Evolutionary conservation across 179 eudicot species (phyloP).

Genomic region (Silene coronaria): DNA sequence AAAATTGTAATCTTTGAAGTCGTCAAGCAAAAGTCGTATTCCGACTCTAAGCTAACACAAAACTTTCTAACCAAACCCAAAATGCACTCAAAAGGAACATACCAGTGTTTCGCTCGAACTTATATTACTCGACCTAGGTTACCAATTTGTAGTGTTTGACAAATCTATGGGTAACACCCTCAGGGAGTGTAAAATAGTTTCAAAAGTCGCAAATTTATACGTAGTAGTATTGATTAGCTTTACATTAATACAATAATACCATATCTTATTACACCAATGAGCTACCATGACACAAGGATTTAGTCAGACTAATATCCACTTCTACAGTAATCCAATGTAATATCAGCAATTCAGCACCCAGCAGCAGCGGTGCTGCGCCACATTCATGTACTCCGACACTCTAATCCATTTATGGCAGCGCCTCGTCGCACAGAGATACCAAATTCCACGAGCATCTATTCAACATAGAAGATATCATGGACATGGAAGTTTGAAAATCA

Average conservation of each 20-base stretch:
- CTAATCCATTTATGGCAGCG: not conserved
- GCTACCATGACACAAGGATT: slow-evolving; percentile 3
- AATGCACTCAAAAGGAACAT: too few relatives aligned
- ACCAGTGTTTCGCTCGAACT: too few relatives aligned
- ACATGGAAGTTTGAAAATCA: not conserved
- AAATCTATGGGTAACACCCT: too few relatives aligned
- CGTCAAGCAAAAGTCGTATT: too few relatives aligned
- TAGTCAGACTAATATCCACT: not conserved
- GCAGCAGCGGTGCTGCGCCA: not conserved
- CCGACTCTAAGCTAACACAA: too few relatives aligned
- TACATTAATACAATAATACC: not conserved
- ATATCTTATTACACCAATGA: not conserved
- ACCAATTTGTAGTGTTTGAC: too few relatives aligned
- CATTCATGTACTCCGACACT: not conserved
- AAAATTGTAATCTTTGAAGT: too few relatives aligned
- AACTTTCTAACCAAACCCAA: too few relatives aligned
- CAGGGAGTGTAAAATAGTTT: not conserved
- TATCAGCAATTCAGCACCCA: too few relatives aligned
- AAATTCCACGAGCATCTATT: not conserved
- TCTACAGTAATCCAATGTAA: not conserved
- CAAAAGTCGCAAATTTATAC: too few relatives aligned
- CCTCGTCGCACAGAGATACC: not conserved
- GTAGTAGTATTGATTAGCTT: not conserved
- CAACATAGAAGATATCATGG: not conserved
- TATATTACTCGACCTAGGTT: too few relatives aligned